A percentile compares a stretch with the other conserved stretches of the same genome.
These are phyloP conservation scores for Colletotrichum agaves DNA, from an alignment of 2,329 filamentous ascomycete species.

Conservation along the genomic window DNA sequence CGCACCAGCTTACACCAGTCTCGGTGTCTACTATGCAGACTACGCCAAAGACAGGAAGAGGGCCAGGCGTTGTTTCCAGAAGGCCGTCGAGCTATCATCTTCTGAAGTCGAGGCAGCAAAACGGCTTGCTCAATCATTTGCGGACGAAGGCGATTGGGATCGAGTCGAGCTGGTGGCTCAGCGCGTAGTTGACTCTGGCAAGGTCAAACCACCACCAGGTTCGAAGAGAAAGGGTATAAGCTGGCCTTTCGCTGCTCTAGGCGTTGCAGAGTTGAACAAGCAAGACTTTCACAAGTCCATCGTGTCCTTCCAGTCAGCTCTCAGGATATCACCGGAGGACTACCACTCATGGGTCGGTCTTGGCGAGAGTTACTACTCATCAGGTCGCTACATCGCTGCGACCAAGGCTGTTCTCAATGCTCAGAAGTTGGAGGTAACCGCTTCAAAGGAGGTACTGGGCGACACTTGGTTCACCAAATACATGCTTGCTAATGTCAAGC, in stretches of 20 bases:
- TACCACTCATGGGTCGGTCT: conserved; percentile 97
- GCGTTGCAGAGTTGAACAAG: conserved; percentile 93
- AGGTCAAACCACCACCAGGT: conserved; percentile 87
- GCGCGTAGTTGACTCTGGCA: conserved; percentile 93
- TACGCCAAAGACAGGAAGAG: conserved; percentile 89
- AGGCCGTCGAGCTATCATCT: conserved; percentile 91
- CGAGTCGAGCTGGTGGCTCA: conserved; percentile 93
- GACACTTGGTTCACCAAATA: conserved; percentile 97
- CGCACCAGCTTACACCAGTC: conserved; percentile 89
- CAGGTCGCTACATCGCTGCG: conserved; percentile 92
- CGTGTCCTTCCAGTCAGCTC: conserved; percentile 88
- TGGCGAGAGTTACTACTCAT: conserved; percentile 97
- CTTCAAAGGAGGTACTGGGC: conserved; percentile 50
- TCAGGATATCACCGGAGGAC: conserved; percentile 84
- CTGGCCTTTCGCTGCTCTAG: conserved; percentile 95
- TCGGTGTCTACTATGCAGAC: conserved; percentile 91
- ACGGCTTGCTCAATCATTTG: conserved; percentile 85
- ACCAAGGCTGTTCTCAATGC: conserved; percentile 91
- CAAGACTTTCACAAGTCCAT: conserved; percentile 91
- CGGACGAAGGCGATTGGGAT: conserved; percentile 94
- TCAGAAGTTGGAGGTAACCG: conserved; percentile 75
- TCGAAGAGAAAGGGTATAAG: conserved; percentile 93
- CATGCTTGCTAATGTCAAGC: conserved; percentile 94
- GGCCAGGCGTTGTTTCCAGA: conserved; percentile 93
- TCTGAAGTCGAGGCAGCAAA: conserved; percentile 90